Conservation (phyloP, 768 basidiomycete species). For the Mrakia blollopis region DNA sequence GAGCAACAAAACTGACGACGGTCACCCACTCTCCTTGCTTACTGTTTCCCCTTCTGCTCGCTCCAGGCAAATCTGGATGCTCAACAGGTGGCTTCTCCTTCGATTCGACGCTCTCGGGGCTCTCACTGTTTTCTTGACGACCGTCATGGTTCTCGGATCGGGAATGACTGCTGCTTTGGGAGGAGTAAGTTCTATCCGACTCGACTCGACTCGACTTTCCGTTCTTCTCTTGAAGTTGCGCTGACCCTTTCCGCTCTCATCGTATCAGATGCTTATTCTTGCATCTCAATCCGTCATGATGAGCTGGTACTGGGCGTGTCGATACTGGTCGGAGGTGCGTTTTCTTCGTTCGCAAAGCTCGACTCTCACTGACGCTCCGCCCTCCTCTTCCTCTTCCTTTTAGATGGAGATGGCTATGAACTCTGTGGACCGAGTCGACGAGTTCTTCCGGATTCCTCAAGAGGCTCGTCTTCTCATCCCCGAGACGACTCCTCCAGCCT, state of each 20-base stretch:
- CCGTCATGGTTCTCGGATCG: conserved; percentile 63
- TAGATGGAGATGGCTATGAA: conserved; percentile 55
- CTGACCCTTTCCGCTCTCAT: neutral
- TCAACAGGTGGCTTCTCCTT: conserved; percentile 75
- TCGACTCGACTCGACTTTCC: too few relatives aligned
- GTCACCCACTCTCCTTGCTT: neutral
- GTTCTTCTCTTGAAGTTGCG: neutral
- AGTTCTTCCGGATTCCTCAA: conserved; percentile 50
- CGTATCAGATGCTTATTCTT: conserved; percentile 62
- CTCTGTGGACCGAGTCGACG: conserved; percentile 83
- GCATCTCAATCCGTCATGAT: conserved; percentile 52
- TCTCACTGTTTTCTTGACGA: conserved; percentile 67
- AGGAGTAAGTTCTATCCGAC: neutral
- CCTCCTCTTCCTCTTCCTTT: conserved; percentile 38
- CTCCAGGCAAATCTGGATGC: conserved; percentile 68
- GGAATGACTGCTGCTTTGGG: conserved; percentile 48
- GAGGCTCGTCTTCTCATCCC: conserved; percentile 75
- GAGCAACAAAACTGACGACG: neutral
- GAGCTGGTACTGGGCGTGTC: conserved; percentile 36
- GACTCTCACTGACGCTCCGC: neutral
- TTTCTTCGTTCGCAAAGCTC: too few relatives aligned
- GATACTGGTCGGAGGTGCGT: too few relatives aligned
- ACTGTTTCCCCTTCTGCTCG: neutral
- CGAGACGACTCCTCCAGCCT: conserved; percentile 71
- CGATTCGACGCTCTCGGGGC: conserved; percentile 77